Base-by-base conservation (phyloP, 176 grass and related monocot species). In the Musa itinerans region DNA sequence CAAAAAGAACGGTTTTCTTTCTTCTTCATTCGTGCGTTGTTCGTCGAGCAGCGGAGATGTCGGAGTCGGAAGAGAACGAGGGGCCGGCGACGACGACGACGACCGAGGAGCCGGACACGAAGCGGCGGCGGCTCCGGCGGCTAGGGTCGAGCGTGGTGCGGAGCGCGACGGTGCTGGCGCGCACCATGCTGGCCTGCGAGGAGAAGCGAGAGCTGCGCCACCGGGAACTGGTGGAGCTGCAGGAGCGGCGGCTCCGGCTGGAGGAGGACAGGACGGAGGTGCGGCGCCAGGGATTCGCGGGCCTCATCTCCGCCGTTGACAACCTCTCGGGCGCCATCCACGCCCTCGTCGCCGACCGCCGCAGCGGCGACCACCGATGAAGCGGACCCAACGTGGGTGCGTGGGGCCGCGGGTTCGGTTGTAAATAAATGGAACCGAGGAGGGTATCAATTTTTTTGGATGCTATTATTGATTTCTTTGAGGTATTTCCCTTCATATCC, bases 271-370 rank as follows among this genome's bases (percentile, higher is more conserved):
- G 86, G 53, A 86, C 89, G 9, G 96, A 99, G 78, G 77, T 86
- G 53, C 91, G 86, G 12, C 96, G 90, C 83, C 96, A 99, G 83
- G 91, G 96, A 57, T 99, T 89, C 77, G 78, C 88, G 0, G 89
- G 88, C 2, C 78, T 99, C 68, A 83, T 99, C 59, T 84, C 96
- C 10, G 91, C 96, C 48, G 89, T 99, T 25, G 89, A 95, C 83
- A 87, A 88, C 85, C 88, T 99, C 27, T 95, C 96, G 54, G 53
- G 76, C 75, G 96, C 96, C 85, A 92, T 99, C 81, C 89, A 92
- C 75, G 88, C 91, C 0, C 91, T 99, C 74, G 90, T 95, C 54
- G 53, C 96, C 54, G 96, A 99, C 56, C 88, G 91, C 86, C 88
- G 88, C 15, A 84, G 73, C 78, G 87, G 71, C 61, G 84, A 89